A percentile compares a stretch with the other conserved stretches of the same genome.
phyloP scores from a whole-genome alignment of 176 grass and related monocot genomes.

The Melocanna baccifera region DNA sequence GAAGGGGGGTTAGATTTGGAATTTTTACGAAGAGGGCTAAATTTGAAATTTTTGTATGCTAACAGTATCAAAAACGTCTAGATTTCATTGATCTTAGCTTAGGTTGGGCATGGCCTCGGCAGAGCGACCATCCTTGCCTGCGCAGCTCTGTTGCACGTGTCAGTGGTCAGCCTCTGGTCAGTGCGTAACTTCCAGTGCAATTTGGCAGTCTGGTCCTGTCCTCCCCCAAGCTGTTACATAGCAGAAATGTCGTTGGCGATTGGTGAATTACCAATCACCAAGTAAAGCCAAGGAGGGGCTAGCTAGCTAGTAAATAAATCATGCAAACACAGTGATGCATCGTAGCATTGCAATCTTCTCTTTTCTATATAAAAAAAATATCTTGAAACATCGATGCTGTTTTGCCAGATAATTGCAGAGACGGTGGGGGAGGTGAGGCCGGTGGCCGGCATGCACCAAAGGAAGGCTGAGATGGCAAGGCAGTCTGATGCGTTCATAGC shows the following conservation, averaged over 20 bases:
- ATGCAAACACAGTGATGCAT: neutral
- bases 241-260: neutral
- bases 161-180: neutral
- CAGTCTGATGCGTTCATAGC: constrained; percentile 70
- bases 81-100: too few species aligned
- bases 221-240: neutral
- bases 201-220: neutral
- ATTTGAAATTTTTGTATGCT: too few species aligned
- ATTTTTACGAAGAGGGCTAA: too few species aligned
- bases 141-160: neutral
- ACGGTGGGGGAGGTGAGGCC: constrained; percentile 62
- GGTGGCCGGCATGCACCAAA: constrained; percentile 68
- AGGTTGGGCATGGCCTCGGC: too few species aligned
- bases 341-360: neutral
- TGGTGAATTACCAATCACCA: too few species aligned
- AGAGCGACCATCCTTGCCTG: too few species aligned
- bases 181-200: neutral
- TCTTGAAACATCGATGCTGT: neutral
- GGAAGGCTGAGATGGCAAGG: constrained; percentile 54
- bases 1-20: too few species aligned
- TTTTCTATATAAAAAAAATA: too few species aligned
- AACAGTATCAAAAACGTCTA: too few species aligned
- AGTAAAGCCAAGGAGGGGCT: neutral
- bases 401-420: constrained; percentile 49
- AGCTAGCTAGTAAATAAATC: neutral